Conservation (phyloP, 371 early-diverging fungal species). For the Mucor plumbeus region DNA sequence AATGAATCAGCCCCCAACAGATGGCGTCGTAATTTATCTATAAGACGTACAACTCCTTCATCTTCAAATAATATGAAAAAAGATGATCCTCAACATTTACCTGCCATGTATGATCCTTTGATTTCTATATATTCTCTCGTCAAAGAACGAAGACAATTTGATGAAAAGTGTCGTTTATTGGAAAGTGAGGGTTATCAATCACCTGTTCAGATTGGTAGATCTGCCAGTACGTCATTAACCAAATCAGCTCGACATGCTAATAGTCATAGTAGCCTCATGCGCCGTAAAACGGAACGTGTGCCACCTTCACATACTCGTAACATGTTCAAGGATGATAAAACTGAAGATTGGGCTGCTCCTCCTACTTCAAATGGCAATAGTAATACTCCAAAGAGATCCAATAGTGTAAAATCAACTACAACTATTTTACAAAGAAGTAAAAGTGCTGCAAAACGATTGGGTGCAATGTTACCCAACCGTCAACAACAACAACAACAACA, state of each 20-base stretch:
- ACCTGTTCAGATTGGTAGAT: conserved; percentile 28
- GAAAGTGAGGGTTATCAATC: conserved; percentile 25
- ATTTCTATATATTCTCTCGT: conserved; percentile 89
- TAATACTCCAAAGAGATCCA: background rate
- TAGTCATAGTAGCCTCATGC: background rate
- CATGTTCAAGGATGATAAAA: conserved; percentile 1
- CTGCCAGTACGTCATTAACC: conserved; percentile 29
- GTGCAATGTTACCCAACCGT: conserved; percentile 18
- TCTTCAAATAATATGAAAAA: background rate
- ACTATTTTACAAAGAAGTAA: conserved; percentile 28
- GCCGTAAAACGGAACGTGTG: conserved; percentile 34
- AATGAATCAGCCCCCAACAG: background rate
- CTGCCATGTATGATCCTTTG: conserved; percentile 67
- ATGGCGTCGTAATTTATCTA: conserved; percentile 9
- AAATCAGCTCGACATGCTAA: conserved; percentile 5
- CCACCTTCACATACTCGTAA: conserved; percentile 26
- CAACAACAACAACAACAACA: conserved; percentile 4
- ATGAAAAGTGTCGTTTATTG: conserved; percentile 21
- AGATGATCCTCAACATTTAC: conserved; percentile 46
- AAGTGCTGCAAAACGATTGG: conserved; percentile 29
- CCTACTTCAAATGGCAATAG: conserved; percentile 8
- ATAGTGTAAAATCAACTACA: conserved; percentile 1
- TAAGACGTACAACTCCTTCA: background rate
- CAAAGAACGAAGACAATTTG: conserved; percentile 64
- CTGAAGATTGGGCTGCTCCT: conserved; percentile 22